phyloP scores from a whole-genome alignment of 441 rosid genomes.

The Gossypium schwendimanii region DNA sequence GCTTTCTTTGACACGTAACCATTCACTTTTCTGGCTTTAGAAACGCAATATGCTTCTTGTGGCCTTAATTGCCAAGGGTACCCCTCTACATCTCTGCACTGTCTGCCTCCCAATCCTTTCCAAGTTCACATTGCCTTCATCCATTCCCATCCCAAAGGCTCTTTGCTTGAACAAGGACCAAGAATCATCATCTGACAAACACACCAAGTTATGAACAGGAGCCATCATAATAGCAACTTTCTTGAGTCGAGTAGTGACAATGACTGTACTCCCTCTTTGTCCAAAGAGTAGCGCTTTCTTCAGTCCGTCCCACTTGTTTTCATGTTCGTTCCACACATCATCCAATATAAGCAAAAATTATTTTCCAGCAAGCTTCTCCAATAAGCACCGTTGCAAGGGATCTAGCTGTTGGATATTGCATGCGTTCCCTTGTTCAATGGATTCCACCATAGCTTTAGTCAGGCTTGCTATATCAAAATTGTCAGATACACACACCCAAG shows the following conservation, averaged over 20 bases:
- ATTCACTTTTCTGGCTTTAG: not conserved
- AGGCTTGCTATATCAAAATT: not conserved
- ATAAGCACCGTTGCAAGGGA: no score
- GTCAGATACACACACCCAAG: not conserved
- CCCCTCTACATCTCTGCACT: not conserved
- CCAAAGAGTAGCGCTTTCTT: not conserved
- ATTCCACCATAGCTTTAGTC: not conserved
- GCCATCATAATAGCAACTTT: not conserved
- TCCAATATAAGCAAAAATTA: no score
- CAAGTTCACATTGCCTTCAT: not conserved
- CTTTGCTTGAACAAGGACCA: not conserved
- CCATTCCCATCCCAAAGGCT: not conserved
- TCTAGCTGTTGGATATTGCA: not conserved
- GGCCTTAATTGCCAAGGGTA: not conserved
- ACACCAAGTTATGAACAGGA: not conserved
- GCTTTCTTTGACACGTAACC: no score
- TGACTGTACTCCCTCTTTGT: not conserved
- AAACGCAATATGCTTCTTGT: not conserved
- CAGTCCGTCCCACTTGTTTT: not conserved
- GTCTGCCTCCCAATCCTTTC: not conserved
- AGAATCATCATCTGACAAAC: slow-evolving; percentile 6
- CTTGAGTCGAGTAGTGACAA: not conserved
- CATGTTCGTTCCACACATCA: no score
- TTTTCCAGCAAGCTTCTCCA: no score
- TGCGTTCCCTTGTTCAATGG: not conserved